phyloP scores from a whole-genome alignment of 2,329 filamentous ascomycete genomes.

The Ilyonectria mors-panacis region DNA sequence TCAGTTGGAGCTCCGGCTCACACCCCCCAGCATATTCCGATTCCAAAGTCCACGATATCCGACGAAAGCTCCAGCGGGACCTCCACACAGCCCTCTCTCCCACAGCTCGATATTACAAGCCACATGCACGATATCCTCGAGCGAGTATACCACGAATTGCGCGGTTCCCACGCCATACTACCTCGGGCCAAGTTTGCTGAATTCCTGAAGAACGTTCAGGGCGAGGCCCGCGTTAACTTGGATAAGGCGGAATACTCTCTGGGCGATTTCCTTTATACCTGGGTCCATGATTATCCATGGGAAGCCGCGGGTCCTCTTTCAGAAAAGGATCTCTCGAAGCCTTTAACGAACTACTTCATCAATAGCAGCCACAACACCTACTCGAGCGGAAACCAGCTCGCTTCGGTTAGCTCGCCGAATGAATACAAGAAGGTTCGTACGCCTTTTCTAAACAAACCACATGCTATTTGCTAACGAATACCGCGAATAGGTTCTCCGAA shows the following conservation, averaged over 20 bases:
- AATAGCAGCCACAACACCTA: slow-evolving; percentile 97
- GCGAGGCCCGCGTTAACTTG: slow-evolving; percentile 56
- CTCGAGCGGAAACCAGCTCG: slow-evolving; percentile 87
- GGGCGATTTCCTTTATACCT: slow-evolving; percentile 66
- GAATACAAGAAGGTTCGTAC: slow-evolving; percentile 80
- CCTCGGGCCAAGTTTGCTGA: slow-evolving; percentile 57
- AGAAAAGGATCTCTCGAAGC: slow-evolving; percentile 73
- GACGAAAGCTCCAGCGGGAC: slow-evolving; percentile 48
- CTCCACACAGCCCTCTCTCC: slow-evolving; percentile 34
- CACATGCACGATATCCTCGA: slow-evolving; percentile 65
- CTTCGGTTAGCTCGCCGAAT: slow-evolving; percentile 81
- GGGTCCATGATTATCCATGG: slow-evolving; percentile 61
- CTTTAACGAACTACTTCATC: slow-evolving; percentile 92
- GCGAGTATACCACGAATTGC: slow-evolving; percentile 63
- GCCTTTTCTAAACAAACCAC: slow-evolving; percentile 1
- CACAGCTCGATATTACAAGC: slow-evolving; percentile 61
- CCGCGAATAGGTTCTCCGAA: slow-evolving; percentile 72
- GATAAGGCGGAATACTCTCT: slow-evolving; percentile 60
- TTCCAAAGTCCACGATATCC: slow-evolving; percentile 33
- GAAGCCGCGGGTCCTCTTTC: slow-evolving; percentile 61
- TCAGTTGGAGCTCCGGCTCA: slow-evolving; percentile 50
- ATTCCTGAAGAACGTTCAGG: slow-evolving; percentile 68
- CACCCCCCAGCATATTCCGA: slow-evolving; percentile 31
- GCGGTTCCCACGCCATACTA: slow-evolving; percentile 51
- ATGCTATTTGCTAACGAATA: neutral